Percentiles rank a stretch among this genome's conserved stretches.
phyloP scores from a whole-genome alignment of 2,329 filamentous ascomycete species.

The Fusarium penzigii region DNA sequence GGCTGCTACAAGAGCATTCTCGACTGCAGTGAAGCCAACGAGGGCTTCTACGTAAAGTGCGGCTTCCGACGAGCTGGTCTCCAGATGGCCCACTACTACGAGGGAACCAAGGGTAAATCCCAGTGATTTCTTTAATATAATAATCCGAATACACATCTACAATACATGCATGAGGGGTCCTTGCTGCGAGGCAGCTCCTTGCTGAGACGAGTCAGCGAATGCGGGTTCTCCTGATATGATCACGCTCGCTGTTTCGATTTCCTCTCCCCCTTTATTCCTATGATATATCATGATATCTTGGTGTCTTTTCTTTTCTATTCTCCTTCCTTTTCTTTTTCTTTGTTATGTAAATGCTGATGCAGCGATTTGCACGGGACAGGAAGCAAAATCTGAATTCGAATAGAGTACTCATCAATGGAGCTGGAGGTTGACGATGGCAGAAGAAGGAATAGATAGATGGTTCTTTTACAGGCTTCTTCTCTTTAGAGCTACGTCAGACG shows the following conservation, averaged over 20 bases:
- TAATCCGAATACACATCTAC: neutral
- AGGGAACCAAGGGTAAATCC: slow-evolving; percentile 51
- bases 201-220: too few species aligned
- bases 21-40: slow-evolving; percentile 94
- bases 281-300: too few species aligned
- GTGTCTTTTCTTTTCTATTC: slow-evolving; percentile 4
- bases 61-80: slow-evolving; percentile 89
- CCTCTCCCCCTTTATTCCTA: slow-evolving; percentile 9
- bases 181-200: neutral
- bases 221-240: neutral
- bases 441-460: neutral
- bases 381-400: slow-evolving; percentile 31
- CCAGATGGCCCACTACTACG: slow-evolving; percentile 97
- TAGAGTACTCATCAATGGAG: slow-evolving; percentile 19
- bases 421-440: slow-evolving; percentile 19
- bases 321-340: slow-evolving; percentile 15
- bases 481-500: too few species aligned
- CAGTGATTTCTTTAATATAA: slow-evolving; percentile 22
- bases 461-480: neutral
- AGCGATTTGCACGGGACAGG: slow-evolving; percentile 26
- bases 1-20: slow-evolving; percentile 98
- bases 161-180: neutral
- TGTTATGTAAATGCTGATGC: slow-evolving; percentile 26
- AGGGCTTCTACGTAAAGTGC: slow-evolving; percentile 98
- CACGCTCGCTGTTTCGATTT: slow-evolving; percentile 3